phyloP scores from a whole-genome alignment of 23 red algal species.

The Gracilaria gracilis region DNA sequence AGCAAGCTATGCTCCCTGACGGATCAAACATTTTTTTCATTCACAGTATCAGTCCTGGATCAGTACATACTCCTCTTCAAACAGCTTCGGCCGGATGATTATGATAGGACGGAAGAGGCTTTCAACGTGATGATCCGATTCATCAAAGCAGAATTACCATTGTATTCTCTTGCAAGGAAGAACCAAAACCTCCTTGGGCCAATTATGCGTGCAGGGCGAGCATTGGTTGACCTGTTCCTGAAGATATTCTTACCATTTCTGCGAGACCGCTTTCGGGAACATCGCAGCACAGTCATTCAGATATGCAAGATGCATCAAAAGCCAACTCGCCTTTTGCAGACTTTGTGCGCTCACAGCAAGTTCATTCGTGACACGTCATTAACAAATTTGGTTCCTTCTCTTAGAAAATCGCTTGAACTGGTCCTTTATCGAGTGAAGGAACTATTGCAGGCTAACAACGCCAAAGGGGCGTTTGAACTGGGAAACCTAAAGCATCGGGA shows the following conservation, averaged over 20 bases:
- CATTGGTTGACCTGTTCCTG: conserved; percentile 68
- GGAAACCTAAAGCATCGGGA: conserved; percentile 67
- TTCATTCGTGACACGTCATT: conserved; percentile 60
- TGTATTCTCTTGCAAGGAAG: conserved; percentile 54
- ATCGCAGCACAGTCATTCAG: conserved; percentile 59
- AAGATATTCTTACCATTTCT: conserved; percentile 58
- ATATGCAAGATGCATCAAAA: conserved; percentile 70
- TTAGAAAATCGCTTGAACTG: conserved; percentile 72
- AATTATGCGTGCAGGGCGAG: conserved; percentile 67
- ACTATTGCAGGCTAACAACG: conserved; percentile 53
- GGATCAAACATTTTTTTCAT: conserved; percentile 59
- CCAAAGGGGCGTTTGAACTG: conserved; percentile 58
- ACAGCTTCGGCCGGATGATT: conserved; percentile 31
- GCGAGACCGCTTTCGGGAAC: conserved; percentile 39
- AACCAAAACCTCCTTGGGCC: conserved; percentile 57
- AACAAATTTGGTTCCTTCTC: conserved; percentile 60
- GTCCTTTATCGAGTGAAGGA: conserved; percentile 59
- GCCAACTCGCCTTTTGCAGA: conserved; percentile 59
- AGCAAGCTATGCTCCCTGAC: conserved; percentile 24
- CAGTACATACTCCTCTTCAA: conserved; percentile 69
- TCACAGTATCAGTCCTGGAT: conserved; percentile 52
- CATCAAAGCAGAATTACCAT: conserved; percentile 55
- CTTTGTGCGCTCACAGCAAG: conserved; percentile 71
- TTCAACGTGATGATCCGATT: conserved; percentile 49
- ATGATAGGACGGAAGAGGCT: conserved; percentile 20